Evolutionary conservation across 2,329 filamentous ascomycete genomes (phyloP).

Genomic region (Colletotrichum sp.): DNA sequence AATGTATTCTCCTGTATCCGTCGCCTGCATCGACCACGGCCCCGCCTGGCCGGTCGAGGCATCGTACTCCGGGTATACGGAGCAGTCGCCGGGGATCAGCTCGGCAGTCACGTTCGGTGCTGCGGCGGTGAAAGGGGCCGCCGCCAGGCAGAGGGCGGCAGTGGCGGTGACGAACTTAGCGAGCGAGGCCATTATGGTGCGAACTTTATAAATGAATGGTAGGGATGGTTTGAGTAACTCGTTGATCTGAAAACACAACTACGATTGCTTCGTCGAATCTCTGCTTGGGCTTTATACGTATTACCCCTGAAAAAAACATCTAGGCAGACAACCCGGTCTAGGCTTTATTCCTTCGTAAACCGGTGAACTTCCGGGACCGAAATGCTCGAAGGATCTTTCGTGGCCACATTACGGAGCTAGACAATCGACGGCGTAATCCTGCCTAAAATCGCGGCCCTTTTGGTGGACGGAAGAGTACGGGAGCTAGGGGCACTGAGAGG

Average conservation of each 20-base stretch:
- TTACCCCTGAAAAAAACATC: neutral
- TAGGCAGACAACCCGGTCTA: neutral
- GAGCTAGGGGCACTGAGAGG: neutral
- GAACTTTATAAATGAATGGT: neutral
- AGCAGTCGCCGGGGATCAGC: neutral
- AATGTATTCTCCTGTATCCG: neutral
- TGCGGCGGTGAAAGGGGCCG: neutral
- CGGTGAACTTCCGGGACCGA: neutral
- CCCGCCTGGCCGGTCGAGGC: neutral
- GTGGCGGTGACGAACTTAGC: neutral
- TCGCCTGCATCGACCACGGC: neutral
- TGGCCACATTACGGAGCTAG: neutral
- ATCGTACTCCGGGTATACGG: neutral
- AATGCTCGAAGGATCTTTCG: neutral
- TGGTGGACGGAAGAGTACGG: neutral
- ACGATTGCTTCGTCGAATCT: neutral
- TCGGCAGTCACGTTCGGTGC: neutral
- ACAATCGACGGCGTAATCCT: neutral
- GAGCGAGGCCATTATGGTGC: neutral
- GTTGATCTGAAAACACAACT: neutral
- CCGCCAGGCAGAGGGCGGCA: neutral
- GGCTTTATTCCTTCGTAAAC: neutral
- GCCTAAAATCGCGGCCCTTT: neutral
- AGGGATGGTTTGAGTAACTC: neutral
- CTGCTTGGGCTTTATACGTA: neutral